Percentiles rank a stretch among this genome's conserved stretches.
These are phyloP conservation scores for Hemileccinum impolitum DNA, from an alignment of 768 basidiomycete species.

Conservation along the genomic window DNA sequence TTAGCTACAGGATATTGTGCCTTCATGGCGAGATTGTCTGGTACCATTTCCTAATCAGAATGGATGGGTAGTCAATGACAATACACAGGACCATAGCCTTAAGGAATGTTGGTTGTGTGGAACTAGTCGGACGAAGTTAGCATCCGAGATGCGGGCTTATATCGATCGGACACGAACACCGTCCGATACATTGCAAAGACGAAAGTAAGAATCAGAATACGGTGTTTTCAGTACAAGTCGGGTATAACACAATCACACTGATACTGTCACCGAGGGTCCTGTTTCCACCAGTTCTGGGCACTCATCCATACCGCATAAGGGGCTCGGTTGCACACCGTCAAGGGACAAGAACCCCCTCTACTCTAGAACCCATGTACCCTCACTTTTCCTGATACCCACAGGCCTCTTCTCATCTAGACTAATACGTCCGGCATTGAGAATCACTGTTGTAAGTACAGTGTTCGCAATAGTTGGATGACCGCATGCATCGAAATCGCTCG, in stretches of 20 bases:
- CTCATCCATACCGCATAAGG: too few relatives aligned
- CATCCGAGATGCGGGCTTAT: too few relatives aligned
- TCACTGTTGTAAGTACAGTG: slow-evolving; percentile 83
- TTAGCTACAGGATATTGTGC: slow-evolving; percentile 26
- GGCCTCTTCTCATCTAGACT: slow-evolving; percentile 87
- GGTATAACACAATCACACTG: too few relatives aligned
- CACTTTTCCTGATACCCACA: slow-evolving; percentile 70
- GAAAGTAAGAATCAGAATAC: too few relatives aligned
- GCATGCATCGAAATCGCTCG: slow-evolving; percentile 71
- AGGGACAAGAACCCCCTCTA: slow-evolving; percentile 33
- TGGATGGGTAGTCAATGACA: slow-evolving; percentile 10
- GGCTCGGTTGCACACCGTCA: too few relatives aligned
- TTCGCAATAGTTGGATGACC: slow-evolving; percentile 87
- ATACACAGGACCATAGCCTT: slow-evolving; percentile 11
- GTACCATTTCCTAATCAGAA: slow-evolving; percentile 12
- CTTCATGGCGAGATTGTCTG: slow-evolving; percentile 7
- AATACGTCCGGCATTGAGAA: slow-evolving; percentile 87
- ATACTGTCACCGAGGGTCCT: too few relatives aligned
- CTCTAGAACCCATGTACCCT: slow-evolving; percentile 64
- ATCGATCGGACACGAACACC: too few relatives aligned
- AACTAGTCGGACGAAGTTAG: too few relatives aligned
- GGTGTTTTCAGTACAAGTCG: too few relatives aligned
- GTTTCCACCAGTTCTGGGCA: too few relatives aligned
- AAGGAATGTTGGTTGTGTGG: background rate
- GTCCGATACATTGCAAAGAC: too few relatives aligned